phyloP scores from a whole-genome alignment of 2,329 filamentous ascomycete genomes.

The Penicillium glabrum region DNA sequence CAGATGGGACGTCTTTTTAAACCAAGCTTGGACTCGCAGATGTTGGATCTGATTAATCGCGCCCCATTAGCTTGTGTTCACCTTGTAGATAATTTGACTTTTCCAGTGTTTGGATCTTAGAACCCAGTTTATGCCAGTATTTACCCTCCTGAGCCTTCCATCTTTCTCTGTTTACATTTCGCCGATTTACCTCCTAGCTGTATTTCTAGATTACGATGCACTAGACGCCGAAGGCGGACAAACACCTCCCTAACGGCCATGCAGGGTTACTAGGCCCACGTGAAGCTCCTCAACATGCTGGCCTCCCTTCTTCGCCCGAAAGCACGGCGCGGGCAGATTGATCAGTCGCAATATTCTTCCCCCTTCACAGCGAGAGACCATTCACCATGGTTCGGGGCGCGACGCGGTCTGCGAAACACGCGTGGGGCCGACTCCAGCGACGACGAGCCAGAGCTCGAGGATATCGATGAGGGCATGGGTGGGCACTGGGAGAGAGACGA shows the following conservation, averaged over 20 bases:
- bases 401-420: constrained; percentile 8
- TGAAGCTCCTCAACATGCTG: constrained; percentile 17
- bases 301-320: constrained; percentile 24
- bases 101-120: background rate
- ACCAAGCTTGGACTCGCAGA: background rate
- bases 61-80: background rate
- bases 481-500: constrained; percentile 30
- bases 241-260: background rate
- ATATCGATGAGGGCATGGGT: constrained; percentile 40
- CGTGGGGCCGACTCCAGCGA: constrained; percentile 10
- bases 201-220: background rate
- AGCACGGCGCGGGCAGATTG: constrained; percentile 15
- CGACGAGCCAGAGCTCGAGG: constrained; percentile 25
- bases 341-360: constrained; percentile 16
- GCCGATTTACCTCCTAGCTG: background rate
- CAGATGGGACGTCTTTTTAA: background rate
- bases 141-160: background rate
- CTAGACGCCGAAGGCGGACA: background rate
- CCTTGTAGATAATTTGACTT: background rate
- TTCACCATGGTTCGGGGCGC: constrained; percentile 17
- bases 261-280: constrained; percentile 7
- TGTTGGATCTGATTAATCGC: background rate
- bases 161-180: background rate
- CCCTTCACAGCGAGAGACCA: constrained; percentile 9
- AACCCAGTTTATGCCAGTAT: background rate